Evolutionary conservation across 2,329 filamentous ascomycete genomes (phyloP).

Genomic region (Gremmenia infestans): DNA sequence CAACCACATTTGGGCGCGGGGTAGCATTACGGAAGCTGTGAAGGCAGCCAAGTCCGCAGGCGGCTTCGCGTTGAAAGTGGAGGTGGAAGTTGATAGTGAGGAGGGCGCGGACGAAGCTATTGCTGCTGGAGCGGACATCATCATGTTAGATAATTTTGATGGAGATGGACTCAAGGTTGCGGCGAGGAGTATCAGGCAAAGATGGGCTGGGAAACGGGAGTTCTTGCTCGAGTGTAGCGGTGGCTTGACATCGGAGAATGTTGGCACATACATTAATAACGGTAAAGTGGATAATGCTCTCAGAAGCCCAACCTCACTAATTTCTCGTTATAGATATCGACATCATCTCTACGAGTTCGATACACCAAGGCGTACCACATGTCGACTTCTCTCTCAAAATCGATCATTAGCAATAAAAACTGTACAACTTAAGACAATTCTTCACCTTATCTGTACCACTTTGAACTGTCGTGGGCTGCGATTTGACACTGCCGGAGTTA

Average conservation of each 20-base stretch:
- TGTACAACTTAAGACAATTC: no score
- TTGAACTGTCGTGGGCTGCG: no score
- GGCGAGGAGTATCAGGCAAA: slow-evolving; percentile 69
- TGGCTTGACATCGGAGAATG: slow-evolving; percentile 80
- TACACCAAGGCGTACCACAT: slow-evolving; percentile 91
- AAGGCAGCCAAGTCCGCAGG: slow-evolving; percentile 75
- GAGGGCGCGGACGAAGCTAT: slow-evolving; percentile 89
- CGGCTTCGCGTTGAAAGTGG: slow-evolving; percentile 89
- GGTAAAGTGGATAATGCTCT: slow-evolving; percentile 42
- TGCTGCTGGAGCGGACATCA: slow-evolving; percentile 82
- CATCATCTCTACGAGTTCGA: slow-evolving; percentile 92
- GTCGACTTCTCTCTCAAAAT: slow-evolving; percentile 98
- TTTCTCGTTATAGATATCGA: slow-evolving; percentile 63
- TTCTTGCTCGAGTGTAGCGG: slow-evolving; percentile 92
- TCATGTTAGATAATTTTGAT: slow-evolving; percentile 97
- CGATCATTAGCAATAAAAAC: slow-evolving; percentile 34
- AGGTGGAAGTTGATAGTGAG: slow-evolving; percentile 90
- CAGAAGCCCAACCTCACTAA: slow-evolving; percentile 16
- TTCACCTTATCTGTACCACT: no score
- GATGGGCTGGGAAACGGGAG: slow-evolving; percentile 68
- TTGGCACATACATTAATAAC: slow-evolving; percentile 71
- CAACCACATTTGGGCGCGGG: slow-evolving; percentile 92
- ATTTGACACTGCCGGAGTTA: no score
- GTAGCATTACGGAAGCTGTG: slow-evolving; percentile 82
- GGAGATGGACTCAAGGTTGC: slow-evolving; percentile 71